Evolutionary conservation across 345 rosid species (phyloP), one percentile per base, ranked within the genome.

Genomic region (Gossypium mustelinum): DNA sequence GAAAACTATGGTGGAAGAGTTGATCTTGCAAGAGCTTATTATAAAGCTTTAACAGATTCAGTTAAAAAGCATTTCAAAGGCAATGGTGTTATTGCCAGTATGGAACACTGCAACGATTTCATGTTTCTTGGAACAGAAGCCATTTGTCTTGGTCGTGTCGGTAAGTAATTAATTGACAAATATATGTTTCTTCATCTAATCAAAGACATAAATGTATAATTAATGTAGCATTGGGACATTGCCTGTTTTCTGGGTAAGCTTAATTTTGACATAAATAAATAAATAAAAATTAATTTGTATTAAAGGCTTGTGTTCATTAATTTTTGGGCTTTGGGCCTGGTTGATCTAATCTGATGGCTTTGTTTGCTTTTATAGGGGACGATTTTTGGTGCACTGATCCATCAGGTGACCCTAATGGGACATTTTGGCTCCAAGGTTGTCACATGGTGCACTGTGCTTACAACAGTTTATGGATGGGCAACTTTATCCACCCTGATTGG

Each of bases 371-470:
- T 44, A 8, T 82, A 95, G 99, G 99, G 24, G 98, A 93, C 80
- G 99, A 93, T 81, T 95, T 95, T 68, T 95, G 98, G 99, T 91
- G 98, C 84, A 93, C 94, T 1, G 99, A 95, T 68, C 97, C 99
- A 65, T 95, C 99, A 0, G 97, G 99, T 0, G 98, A 95, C 72
- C 97, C 96, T 9, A 95, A 93, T 58, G 99, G 97, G 25, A 87
- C 97, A 17, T 95, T 90, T 73, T 95, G 99, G 99, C 92, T 95
- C 17, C 99, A 95, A 77, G 99, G 99, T 0, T 93, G 99, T 78
- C 99, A 95, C 81, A 95, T 93, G 99, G 99, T 95, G 13, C 98
- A 95, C 5, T 93, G 99, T 78, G 99, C 99, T n/a, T 95, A 90
- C 84, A 95, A 93, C 83, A 95, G 99, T 77, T 79, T 95, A 59